Conservation (phyloP, 768 basidiomycete genomes). For the Leccinum barrowsii region DNA sequence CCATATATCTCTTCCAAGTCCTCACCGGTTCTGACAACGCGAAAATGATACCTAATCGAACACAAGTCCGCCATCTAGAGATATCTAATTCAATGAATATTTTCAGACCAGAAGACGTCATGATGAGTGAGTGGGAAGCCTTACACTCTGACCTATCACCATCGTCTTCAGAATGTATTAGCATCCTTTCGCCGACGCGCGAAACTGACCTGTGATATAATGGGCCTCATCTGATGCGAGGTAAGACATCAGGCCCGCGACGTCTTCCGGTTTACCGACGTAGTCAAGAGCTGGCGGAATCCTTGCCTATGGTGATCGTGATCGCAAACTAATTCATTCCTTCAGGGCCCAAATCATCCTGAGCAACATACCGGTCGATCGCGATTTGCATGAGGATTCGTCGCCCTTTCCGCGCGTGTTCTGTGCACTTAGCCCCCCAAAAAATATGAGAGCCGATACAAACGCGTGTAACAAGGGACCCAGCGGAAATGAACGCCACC, state of each 20-base stretch:
- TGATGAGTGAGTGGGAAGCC: neutral
- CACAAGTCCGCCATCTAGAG: neutral
- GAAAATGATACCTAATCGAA: neutral
- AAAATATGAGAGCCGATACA: neutral
- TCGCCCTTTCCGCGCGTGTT: neutral
- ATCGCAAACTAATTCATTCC: neutral
- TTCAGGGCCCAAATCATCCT: too few relatives aligned
- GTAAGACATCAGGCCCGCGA: neutral
- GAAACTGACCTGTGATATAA: neutral
- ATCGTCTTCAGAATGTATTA: neutral
- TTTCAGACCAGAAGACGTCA: neutral
- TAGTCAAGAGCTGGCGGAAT: neutral
- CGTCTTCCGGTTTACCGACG: neutral
- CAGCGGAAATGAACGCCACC: slow-evolving; percentile 10
- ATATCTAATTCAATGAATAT: neutral
- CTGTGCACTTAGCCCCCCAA: neutral
- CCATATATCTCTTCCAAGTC: neutral
- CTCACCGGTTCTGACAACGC: neutral
- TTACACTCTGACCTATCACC: neutral
- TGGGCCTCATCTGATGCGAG: neutral
- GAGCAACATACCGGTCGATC: neutral
- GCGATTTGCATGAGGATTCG: neutral
- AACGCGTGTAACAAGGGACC: neutral
- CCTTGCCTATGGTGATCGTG: neutral
- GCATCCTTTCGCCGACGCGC: neutral